phyloP scores from a whole-genome alignment of 306 rosid genomes.

The peach (Prunus persica) region DNA sequence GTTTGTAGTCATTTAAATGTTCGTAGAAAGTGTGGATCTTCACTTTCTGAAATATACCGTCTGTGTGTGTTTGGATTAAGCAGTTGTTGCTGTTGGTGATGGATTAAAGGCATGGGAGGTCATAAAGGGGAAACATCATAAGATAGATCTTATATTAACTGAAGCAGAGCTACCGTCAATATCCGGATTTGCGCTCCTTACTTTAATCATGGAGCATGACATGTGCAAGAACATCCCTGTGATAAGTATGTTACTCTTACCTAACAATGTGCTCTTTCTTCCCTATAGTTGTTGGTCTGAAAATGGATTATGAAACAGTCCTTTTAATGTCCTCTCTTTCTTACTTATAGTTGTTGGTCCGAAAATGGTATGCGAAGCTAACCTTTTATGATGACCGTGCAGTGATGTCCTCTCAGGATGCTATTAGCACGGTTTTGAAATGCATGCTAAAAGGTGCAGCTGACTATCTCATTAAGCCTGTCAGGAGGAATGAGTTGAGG shows the following conservation, averaged over 20 bases:
- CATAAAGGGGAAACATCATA: conserved; percentile 46
- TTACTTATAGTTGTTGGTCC: not conserved
- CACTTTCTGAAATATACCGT: not conserved
- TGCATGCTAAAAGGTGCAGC: conserved; percentile 75
- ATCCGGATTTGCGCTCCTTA: conserved; percentile 73
- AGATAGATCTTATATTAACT: conserved; percentile 63
- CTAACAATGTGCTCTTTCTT: not conserved
- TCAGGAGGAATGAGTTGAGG: conserved; percentile 64
- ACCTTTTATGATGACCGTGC: conserved; percentile 24
- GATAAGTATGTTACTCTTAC: conserved; percentile 49
- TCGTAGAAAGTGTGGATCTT: not conserved
- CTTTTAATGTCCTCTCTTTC: not conserved
- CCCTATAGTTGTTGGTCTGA: not conserved
- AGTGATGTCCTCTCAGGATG: conserved; percentile 84
- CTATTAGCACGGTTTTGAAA: conserved; percentile 56
- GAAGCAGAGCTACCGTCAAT: conserved; percentile 75
- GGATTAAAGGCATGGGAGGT: conserved; percentile 79
- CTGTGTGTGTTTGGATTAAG: conserved; percentile 16
- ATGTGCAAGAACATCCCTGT: conserved; percentile 68
- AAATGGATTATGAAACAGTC: conserved; percentile 13
- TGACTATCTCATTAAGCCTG: conserved; percentile 78
- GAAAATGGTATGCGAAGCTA: conserved; percentile 14
- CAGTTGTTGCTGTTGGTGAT: conserved; percentile 68
- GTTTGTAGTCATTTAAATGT: not conserved
- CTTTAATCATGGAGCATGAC: conserved; percentile 68